Percentiles rank a stretch among this genome's conserved stretches.
Conservation (phyloP, 805 yeast genomes). For the Saccharomycopsis malanga region DNA sequence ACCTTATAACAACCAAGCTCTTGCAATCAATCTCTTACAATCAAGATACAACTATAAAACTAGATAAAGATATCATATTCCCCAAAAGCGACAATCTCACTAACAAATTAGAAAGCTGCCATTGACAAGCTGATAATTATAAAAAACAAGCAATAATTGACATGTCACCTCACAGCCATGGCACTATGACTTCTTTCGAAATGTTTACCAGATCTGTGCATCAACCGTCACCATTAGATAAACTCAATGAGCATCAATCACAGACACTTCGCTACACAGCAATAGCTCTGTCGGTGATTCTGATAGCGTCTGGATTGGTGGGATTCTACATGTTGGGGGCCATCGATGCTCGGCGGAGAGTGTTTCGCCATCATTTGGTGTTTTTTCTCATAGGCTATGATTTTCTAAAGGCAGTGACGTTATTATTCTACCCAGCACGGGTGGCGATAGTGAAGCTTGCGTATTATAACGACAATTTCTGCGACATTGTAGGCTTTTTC, state of each 20-base stretch:
- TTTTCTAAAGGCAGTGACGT: conserved; percentile 61
- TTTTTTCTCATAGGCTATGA: conserved; percentile 64
- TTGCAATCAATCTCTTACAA: no score
- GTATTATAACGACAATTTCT: conserved; percentile 43
- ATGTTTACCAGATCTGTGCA: not conserved
- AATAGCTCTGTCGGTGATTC: conserved; percentile 41
- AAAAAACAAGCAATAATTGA: not conserved
- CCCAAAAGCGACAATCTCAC: no score
- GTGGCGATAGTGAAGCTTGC: conserved; percentile 38
- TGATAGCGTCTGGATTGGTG: conserved; percentile 46
- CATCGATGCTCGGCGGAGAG: conserved; percentile 55
- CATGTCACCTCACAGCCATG: conserved; percentile 15
- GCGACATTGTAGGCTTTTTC: conserved; percentile 70
- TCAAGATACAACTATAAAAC: no score
- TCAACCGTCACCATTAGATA: conserved; percentile 14
- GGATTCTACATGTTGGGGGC: conserved; percentile 56
- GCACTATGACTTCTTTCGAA: not conserved
- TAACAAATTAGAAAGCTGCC: no score
- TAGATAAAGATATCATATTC: no score
- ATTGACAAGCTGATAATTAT: no score
- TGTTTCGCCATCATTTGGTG: conserved; percentile 67
- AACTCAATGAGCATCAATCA: conserved; percentile 10
- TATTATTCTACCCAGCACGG: conserved; percentile 62
- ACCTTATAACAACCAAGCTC: no score
- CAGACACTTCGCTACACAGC: conserved; percentile 28